Evolutionary conservation across 1,284 basidiomycete genomes (phyloP).

Genomic region (Marasmius oreades): DNA sequence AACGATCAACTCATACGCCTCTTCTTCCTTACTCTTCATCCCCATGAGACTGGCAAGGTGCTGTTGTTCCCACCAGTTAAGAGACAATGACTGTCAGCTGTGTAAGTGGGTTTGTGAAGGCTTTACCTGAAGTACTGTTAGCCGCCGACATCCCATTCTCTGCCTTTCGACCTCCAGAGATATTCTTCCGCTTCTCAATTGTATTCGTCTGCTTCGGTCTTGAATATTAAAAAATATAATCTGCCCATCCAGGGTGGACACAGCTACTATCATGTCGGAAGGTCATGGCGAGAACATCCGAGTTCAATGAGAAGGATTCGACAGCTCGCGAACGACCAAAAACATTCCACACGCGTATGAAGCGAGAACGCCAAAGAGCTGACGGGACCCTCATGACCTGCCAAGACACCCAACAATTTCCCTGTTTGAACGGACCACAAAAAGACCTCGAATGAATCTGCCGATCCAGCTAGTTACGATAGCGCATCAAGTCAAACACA

Average conservation of each 20-base stretch:
- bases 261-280: slow-evolving; percentile 94
- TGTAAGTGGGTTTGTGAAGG: slow-evolving; percentile 90
- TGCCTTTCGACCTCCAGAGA: slow-evolving; percentile 87
- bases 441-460: slow-evolving; percentile 95
- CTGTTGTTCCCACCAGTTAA: slow-evolving; percentile 96
- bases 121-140: slow-evolving; percentile 85
- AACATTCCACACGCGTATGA: slow-evolving; percentile 91
- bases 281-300: slow-evolving; percentile 85
- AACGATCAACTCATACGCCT: no score
- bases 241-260: slow-evolving; percentile 90
- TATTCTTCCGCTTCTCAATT: slow-evolving; percentile 92
- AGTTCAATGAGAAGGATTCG: slow-evolving; percentile 82
- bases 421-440: slow-evolving; percentile 99
- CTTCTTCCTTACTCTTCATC: no score
- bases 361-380: slow-evolving; percentile 88
- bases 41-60: no score
- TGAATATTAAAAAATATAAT: slow-evolving; percentile 88
- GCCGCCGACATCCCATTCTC: slow-evolving; percentile 89
- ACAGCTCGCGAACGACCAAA: slow-evolving; percentile 85
- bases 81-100: slow-evolving; percentile 89
- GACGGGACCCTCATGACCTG: slow-evolving; percentile 93
- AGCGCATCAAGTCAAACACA: no score
- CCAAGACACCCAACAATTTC: slow-evolving; percentile 89
- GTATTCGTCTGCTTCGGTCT: slow-evolving; percentile 83
- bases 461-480: slow-evolving; percentile 91